Evolutionary conservation across 805 yeast genomes (phyloP), one percentile per base, ranked within the genome.

Genomic region (Candida insectalens): DNA sequence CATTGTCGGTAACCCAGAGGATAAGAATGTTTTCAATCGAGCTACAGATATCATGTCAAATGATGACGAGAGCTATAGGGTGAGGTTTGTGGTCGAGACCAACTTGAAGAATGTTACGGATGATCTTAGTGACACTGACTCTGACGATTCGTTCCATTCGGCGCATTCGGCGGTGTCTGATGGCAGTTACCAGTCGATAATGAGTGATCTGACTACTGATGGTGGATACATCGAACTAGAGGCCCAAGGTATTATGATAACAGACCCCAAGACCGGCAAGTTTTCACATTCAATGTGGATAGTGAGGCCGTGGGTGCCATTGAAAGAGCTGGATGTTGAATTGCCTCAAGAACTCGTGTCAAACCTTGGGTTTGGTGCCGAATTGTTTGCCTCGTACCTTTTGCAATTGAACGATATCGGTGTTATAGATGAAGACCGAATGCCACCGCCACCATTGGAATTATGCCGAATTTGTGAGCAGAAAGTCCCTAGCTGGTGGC

Each of bases 211-310:
- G 29, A 27, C 19, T 5, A 75, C 77, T 14, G 74, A 76, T 45
- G 81, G 80, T 5, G 74, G 69, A 7, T 59, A 70, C 12, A 70
- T 78, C 6, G 89, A 83, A 43, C 60, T 88, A 26, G 97, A 89
- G 54, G 97, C 96, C 1, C 96, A 89, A 50, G 98, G 98, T 3
- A 79, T 92, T 7, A 55, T 89, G 15, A 78, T 92, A 6, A 81
- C 75, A 42, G 82, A 79, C 49, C 54, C 65, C 3, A 59, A 60
- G 25, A 65, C 76, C 0, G 63, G 68, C 12, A 51, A 68, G 25
- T 88, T 89, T 1, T 65, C 80, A 0, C 94, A 85, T 53, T 77
- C 95, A 1, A 83, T 92, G 83, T 89, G 97, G 97, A 76, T 89
- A 4, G 67, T 92, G 5, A 79, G 83, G 46, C 94, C 94, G 3